These are phyloP conservation scores for Lactarius quietus DNA, from an alignment of 768 basidiomycete species.

Conservation along the genomic window DNA sequence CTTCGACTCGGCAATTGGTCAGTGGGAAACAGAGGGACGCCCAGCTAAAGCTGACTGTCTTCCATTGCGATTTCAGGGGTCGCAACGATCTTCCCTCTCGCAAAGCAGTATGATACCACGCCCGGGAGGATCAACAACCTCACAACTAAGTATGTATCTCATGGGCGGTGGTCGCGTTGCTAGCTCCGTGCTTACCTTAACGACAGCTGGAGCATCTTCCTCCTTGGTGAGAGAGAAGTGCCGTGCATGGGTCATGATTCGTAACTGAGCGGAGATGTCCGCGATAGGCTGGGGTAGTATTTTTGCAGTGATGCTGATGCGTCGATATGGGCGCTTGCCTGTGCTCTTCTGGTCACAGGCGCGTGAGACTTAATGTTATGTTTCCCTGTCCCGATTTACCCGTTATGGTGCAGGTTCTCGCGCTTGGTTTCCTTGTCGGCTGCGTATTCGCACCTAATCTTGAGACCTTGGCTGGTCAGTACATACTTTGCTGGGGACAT, in stretches of 20 bases:
- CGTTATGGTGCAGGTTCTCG: slow-evolving; percentile 41
- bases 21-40: slow-evolving; percentile 8
- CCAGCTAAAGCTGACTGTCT: no score
- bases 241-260: no score
- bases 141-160: slow-evolving; percentile 43
- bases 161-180: not conserved
- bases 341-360: slow-evolving; percentile 72
- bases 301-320: slow-evolving; percentile 59
- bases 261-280: not conserved
- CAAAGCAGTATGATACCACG: slow-evolving; percentile 51
- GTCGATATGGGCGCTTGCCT: slow-evolving; percentile 60
- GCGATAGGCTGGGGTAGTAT: slow-evolving; percentile 55
- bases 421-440: slow-evolving; percentile 55
- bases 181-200: slow-evolving; percentile 27
- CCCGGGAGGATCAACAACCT: slow-evolving; percentile 57
- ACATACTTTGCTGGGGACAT: slow-evolving; percentile 31
- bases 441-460: slow-evolving; percentile 56
- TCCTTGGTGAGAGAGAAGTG: slow-evolving; percentile 42
- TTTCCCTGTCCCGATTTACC: not conserved
- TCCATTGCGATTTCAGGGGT: slow-evolving; percentile 47
- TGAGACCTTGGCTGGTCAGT: slow-evolving; percentile 51
- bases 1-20: slow-evolving; percentile 63
- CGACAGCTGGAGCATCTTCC: slow-evolving; percentile 61
- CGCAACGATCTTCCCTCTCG: slow-evolving; percentile 58
- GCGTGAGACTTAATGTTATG: slow-evolving; percentile 10